Evolutionary conservation across 2,329 filamentous ascomycete species (phyloP).

Genomic region (Aspergillus melleus): DNA sequence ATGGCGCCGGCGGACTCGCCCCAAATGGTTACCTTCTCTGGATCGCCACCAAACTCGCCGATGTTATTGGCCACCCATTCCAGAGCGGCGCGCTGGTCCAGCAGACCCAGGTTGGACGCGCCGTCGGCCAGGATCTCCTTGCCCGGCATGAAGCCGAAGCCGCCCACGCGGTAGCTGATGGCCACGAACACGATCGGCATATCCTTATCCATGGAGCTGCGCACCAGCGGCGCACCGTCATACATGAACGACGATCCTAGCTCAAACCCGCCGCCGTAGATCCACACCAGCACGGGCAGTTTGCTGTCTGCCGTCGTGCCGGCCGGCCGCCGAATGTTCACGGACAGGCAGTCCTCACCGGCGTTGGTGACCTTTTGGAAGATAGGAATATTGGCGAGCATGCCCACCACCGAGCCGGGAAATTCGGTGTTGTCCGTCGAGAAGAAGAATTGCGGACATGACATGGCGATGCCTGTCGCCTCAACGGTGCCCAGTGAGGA

Average conservation of each 20-base stretch:
- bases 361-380: slow-evolving; percentile 57
- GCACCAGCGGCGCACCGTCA: slow-evolving; percentile 35
- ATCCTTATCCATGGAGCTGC: slow-evolving; percentile 45
- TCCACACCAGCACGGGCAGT: slow-evolving; percentile 69
- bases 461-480: slow-evolving; percentile 57
- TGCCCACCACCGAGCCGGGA: slow-evolving; percentile 49
- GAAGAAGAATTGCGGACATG: slow-evolving; percentile 72
- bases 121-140: slow-evolving; percentile 67
- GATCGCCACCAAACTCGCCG: slow-evolving; percentile 74
- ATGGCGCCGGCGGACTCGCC: slow-evolving; percentile 72
- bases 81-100: slow-evolving; percentile 71
- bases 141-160: slow-evolving; percentile 72
- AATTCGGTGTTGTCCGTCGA: slow-evolving; percentile 48
- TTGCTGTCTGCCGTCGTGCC: slow-evolving; percentile 57
- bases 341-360: slow-evolving; percentile 64
- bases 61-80: slow-evolving; percentile 80
- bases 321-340: slow-evolving; percentile 61
- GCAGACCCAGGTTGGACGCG: slow-evolving; percentile 67
- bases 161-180: slow-evolving; percentile 75
- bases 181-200: slow-evolving; percentile 73
- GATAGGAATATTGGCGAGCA: slow-evolving; percentile 57
- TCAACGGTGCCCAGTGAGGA: slow-evolving; percentile 60
- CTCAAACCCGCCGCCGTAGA: slow-evolving; percentile 62
- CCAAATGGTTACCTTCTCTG: slow-evolving; percentile 76
- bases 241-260: slow-evolving; percentile 49